Percentiles rank a stretch among this genome's conserved stretches.
phyloP scores from a whole-genome alignment of 208 protist genomes.

The Phytomonas sp. region DNA sequence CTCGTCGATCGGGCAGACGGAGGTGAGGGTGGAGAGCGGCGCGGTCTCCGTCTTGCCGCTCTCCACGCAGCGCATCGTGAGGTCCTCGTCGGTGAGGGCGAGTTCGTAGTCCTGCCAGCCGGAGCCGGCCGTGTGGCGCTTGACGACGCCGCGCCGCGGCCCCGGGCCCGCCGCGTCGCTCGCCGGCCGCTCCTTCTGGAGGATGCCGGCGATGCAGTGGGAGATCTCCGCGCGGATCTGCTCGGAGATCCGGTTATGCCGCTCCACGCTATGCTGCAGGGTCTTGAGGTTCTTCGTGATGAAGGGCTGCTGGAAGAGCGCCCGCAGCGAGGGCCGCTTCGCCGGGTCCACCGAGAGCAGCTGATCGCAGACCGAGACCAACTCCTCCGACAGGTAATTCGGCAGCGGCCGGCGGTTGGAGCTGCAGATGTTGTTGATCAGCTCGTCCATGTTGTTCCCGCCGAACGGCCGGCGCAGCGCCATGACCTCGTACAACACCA shows the following conservation, averaged over 20 bases:
- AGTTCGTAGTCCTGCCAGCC: slow-evolving; percentile 80
- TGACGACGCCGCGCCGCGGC: slow-evolving; percentile 32
- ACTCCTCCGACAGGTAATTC: slow-evolving; percentile 27
- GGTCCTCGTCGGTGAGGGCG: slow-evolving; percentile 30
- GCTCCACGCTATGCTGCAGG: slow-evolving; percentile 66
- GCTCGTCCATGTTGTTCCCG: slow-evolving; percentile 77
- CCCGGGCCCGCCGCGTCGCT: slow-evolving; percentile 26
- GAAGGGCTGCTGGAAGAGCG: slow-evolving; percentile 64
- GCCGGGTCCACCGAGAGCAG: slow-evolving; percentile 56
- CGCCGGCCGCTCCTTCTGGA: slow-evolving; percentile 29
- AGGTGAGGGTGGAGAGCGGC: slow-evolving; percentile 51
- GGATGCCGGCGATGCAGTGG: slow-evolving; percentile 42
- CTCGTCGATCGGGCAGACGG: slow-evolving; percentile 78
- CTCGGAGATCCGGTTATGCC: slow-evolving; percentile 52
- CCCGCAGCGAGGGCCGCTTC: slow-evolving; percentile 44
- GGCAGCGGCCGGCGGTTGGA: slow-evolving; percentile 43
- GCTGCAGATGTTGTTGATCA: slow-evolving; percentile 79
- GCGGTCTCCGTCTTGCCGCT: slow-evolving; percentile 31
- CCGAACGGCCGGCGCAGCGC: slow-evolving; percentile 73
- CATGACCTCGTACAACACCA: slow-evolving; percentile 83
- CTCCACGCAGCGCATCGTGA: slow-evolving; percentile 35
- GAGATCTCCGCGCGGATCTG: slow-evolving; percentile 54
- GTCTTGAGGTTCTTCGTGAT: slow-evolving; percentile 52
- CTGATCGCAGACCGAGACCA: slow-evolving; percentile 45
- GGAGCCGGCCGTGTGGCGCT: slow-evolving; percentile 60